A percentile compares a stretch with the other conserved stretches of the same genome.
phyloP scores from a whole-genome alignment of 768 basidiomycete species.

The Termitomyces bulborhizus region DNA sequence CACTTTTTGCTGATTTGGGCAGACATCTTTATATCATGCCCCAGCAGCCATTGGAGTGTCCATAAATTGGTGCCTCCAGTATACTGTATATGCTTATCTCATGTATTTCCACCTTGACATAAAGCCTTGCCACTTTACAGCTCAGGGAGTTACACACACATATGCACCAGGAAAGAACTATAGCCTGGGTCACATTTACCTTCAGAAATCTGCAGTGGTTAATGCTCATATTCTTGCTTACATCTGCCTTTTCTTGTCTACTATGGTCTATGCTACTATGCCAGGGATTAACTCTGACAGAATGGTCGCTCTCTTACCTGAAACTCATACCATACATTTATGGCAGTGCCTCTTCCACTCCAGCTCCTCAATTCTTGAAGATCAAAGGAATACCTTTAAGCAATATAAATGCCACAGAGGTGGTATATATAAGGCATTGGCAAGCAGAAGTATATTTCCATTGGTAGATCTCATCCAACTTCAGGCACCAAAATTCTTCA shows the following conservation, averaged over 20 bases:
- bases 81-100: no score
- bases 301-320: slow-evolving; percentile 28
- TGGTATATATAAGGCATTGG: slow-evolving; percentile 44
- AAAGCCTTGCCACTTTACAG: no score
- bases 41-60: no score
- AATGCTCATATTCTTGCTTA: slow-evolving; percentile 71
- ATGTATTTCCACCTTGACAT: no score
- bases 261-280: slow-evolving; percentile 42
- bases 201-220: slow-evolving; percentile 63
- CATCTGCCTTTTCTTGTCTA: slow-evolving; percentile 47
- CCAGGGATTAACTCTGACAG: slow-evolving; percentile 29
- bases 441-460: slow-evolving; percentile 45
- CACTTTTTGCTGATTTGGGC: slow-evolving; percentile 94
- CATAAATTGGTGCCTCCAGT: no score
- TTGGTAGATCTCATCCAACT: slow-evolving; percentile 72
- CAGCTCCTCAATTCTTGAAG: slow-evolving; percentile 54
- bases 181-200: slow-evolving; percentile 61
- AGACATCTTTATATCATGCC: no score
- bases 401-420: slow-evolving; percentile 43
- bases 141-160: no score
- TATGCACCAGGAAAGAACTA: slow-evolving; percentile 63
- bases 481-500: slow-evolving; percentile 74
- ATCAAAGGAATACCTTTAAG: slow-evolving; percentile 47
- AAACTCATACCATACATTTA: slow-evolving; percentile 44
- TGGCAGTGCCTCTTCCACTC: slow-evolving; percentile 75